Percentiles rank a stretch among this genome's conserved stretches.
These are phyloP conservation scores for Gryganskiella cystojenkinii DNA, from an alignment of 192 early-diverging fungal species.

Conservation along the genomic window DNA sequence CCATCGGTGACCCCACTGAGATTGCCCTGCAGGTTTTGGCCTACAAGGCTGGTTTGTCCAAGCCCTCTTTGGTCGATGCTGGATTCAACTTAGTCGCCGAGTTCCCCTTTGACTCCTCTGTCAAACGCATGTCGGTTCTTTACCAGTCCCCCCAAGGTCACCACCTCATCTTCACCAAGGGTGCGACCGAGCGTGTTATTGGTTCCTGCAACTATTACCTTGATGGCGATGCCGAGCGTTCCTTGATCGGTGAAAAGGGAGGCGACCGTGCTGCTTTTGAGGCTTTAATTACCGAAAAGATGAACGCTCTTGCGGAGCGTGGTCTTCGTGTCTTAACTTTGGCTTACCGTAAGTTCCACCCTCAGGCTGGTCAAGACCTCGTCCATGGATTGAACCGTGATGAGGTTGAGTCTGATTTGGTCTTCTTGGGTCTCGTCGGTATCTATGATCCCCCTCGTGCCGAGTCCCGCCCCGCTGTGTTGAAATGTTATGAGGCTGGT, in stretches of 20 bases:
- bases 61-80: constrained; percentile 66
- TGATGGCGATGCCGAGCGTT: constrained; percentile 43
- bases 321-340: constrained; percentile 83
- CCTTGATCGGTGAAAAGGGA: constrained; percentile 49
- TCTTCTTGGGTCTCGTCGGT: constrained; percentile 90
- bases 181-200: constrained; percentile 92
- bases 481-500: constrained; percentile 89
- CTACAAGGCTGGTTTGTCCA: constrained; percentile 80
- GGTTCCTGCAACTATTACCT: constrained; percentile 70
- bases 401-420: constrained; percentile 76
- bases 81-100: constrained; percentile 67
- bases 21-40: constrained; percentile 90
- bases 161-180: constrained; percentile 81
- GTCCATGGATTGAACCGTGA: constrained; percentile 69
- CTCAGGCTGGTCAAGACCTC: constrained; percentile 42
- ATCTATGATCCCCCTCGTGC: constrained; percentile 92
- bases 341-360: constrained; percentile 65
- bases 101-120: constrained; percentile 77
- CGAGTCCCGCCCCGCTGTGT: constrained; percentile 71
- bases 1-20: constrained; percentile 93
- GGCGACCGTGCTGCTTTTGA: constrained; percentile 72
- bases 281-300: constrained; percentile 74
- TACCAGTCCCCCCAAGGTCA: constrained; percentile 54
- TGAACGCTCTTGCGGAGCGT: constrained; percentile 52
- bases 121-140: constrained; percentile 94